Base-by-base conservation (phyloP, 2,329 filamentous ascomycete genomes). In the Verticillium isaacii region DNA sequence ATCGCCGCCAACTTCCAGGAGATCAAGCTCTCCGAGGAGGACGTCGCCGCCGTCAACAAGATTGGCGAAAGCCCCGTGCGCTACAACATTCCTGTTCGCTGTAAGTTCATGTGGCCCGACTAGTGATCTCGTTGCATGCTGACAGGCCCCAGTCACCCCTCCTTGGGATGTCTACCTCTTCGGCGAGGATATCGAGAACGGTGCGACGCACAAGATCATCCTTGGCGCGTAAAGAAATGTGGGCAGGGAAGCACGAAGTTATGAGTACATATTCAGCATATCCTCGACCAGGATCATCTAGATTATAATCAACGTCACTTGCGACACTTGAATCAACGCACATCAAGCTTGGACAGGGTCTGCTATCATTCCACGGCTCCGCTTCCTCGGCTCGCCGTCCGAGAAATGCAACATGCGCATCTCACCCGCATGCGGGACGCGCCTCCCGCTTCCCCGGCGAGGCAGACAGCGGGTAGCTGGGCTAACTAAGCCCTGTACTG, bases 1-100 rank as follows among this genome's bases (percentile, higher is more conserved):
- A 92, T 93, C 67, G 78, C 84, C 69, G 82, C 80, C 69, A 92
- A 93, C 81, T 91, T 88, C 71, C 37, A 87, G 76, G 83, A 90
- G 73, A 80, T 87, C 58, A 82, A 90, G 69, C 77, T 91, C 62
- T 75, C 77, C 56, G 78, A 83, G 41, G 80, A 81, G 61, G 84
- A 89, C 66, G 83, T 88, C 68, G 77, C 80, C 64, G 85, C 82
- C 17, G 81, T 91, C 56, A 82, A 87, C 73, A 77, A 82, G 71
- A 83, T 91, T 8, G 87, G 87, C 58, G 80, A 85, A 74, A 79
- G 68, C 60, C 75, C 74, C 17, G 68, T 72, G 66, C 78, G 79
- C 41, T 81, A 76, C 72, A 81, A 81, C 72, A 68, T 80, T 17
- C 77, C 79, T 52, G 68, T 68, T 55, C 75, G 72, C 41, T 75